phyloP scores from a whole-genome alignment of 1,284 basidiomycete species.

The Pulchroboletus neoregius region DNA sequence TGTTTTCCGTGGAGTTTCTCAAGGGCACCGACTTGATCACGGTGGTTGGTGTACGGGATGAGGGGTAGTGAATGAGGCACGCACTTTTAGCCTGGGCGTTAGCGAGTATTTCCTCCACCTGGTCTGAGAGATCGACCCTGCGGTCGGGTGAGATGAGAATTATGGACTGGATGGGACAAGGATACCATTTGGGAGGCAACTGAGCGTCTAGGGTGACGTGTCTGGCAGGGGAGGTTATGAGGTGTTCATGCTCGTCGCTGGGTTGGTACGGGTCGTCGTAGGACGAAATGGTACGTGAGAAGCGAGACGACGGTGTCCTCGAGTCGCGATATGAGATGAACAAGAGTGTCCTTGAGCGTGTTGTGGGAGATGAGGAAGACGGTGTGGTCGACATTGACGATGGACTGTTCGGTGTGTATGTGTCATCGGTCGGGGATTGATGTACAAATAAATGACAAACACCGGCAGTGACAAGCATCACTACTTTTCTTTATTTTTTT shows the following conservation, averaged over 20 bases:
- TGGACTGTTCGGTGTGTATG: constrained; percentile 10
- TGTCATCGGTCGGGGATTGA: constrained; percentile 11
- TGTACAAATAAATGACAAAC: constrained; percentile 28
- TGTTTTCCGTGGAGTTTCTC: constrained; percentile 97
- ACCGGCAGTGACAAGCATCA: constrained; percentile 7
- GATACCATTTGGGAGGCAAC: constrained; percentile 69
- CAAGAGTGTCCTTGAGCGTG: constrained; percentile 87
- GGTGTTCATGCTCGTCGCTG: constrained; percentile 66
- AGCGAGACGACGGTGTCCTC: constrained; percentile 49
- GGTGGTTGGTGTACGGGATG: constrained; percentile 13
- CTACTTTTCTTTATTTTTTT: constrained; percentile 11
- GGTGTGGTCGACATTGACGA: constrained; percentile 32
- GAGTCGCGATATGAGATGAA: constrained; percentile 96
- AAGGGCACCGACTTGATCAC: constrained; percentile 61
- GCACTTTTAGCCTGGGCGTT: constrained; percentile 76
- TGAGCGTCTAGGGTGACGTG: constrained; percentile 60
- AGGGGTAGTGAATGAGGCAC: constrained; percentile 30
- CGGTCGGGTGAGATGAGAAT: constrained; percentile 11
- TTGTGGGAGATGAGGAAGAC: constrained; percentile 47
- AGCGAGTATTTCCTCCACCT: constrained; percentile 77
- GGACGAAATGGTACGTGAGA: constrained; percentile 37
- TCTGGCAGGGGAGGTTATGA: constrained; percentile 49
- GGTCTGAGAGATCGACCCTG: constrained; percentile 90
- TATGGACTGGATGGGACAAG: background rate
- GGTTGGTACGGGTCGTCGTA: constrained; percentile 42